Evolutionary conservation across 768 basidiomycete genomes (phyloP), one percentile per base, ranked within the genome.

Genomic region (Amanita rimosa): DNA sequence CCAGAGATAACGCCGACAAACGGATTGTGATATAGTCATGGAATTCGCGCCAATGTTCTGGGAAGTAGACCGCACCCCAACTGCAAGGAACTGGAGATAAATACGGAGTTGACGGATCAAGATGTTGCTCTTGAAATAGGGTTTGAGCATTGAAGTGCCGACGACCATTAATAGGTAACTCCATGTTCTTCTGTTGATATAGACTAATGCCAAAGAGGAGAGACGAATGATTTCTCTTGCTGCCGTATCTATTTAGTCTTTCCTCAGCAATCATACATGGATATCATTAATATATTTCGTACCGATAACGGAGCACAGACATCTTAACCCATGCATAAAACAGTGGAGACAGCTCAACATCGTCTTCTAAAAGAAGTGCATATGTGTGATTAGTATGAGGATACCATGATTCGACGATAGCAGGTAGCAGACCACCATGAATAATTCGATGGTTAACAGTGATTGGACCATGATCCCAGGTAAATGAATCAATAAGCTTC

Each of bases 11-110:
- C 48, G 78, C 75, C n/a, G 78, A 72, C n/a, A 90, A 74, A 22
- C 89, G 81, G n/a, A 73, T 58, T 34, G 76, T 56, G 53, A 92
- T 78, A 60, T 87, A 92, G 44, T 68, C 64, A 64, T 93, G 87
- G 62, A 92, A 93, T 60, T 87, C 86, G 55, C 80, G 76, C 90
- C 89, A 92, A 57, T 84, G 81, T 54, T 87, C 76, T 9, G 91
- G 89, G 59, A 94, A 94, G 67, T 92, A 94, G 33, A 89, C 71
- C 2, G 87, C 90, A 11, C 90, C 91, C 90, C 89, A 94, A 64
- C 85, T 89, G 63, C 90, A 92, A 0, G 90, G 91, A 8, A 90
- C 78, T 51, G 87, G 84, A 0, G 88, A 90, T 37, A 93, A 75
- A 61, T 90, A 93, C 0, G 91, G 89, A 0, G 79, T 79, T 1